Evolutionary conservation across 2,329 filamentous ascomycete genomes (phyloP), one percentile per base, ranked within the genome.

Genomic region (Conoideocrella luteorostrata): DNA sequence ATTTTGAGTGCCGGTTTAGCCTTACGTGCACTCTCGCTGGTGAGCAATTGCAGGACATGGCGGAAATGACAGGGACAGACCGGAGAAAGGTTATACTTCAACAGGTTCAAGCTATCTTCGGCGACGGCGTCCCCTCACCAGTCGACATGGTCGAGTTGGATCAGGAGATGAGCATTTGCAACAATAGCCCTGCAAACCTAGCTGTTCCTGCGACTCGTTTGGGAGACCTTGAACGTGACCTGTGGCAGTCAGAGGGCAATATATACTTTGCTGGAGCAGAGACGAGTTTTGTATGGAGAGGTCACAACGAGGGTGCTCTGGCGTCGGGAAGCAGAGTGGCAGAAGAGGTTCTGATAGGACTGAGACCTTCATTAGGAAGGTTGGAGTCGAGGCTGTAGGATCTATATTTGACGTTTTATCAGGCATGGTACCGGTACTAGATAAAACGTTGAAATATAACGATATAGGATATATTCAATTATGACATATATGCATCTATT

Each of bases 261-360:
- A n/a, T 57, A 7, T 50, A 53, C 33, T 56, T 56, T 34, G 47
- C 48, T 5, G 53, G 51, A 23, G 46, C 51, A 1, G 51, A 55
- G 22, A 48, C 52, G 4, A 51, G 51, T n/a, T 44, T 33, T 23
- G 41, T 52, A 3, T 55, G 50, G 51, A 47, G 44, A n/a, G 53
- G 54, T 6, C 51, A 55, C 17, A 29, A 49, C 9, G 54, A 57
- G 36, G 53, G 54, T 9, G 51, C 51, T 1, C 32, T 57, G 35
- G 47, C 45, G 18, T 46, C 54, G 4, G 53, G 50, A 4, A 47
- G 48, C 15, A 45, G 48, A n/a, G 47, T 41, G 3, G 52, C 52
- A 0, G 38, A 48, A 17, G 52, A 55, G 39, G 34, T 49, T 12
- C 4, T 45, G 11, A 12, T 15, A 7, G n/a, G 13, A 15, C 32